phyloP scores from a whole-genome alignment of 768 basidiomycete genomes.

The Russula brevipes region DNA sequence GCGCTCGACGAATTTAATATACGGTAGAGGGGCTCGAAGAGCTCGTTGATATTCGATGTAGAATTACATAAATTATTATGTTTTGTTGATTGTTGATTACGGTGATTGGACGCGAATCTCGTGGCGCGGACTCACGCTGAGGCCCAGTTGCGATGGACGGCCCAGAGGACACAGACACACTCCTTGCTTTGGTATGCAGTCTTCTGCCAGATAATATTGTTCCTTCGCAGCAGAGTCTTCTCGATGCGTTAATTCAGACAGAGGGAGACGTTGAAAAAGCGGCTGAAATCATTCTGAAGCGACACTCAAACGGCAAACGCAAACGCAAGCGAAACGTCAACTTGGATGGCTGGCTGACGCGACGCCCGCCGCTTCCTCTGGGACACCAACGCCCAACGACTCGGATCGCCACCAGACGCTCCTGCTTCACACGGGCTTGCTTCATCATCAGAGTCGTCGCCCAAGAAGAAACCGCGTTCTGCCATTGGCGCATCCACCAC shows the following conservation, averaged over 20 bases:
- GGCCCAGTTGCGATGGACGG: not conserved
- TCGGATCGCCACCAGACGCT: not conserved
- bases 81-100: not conserved
- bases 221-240: conserved; percentile 17
- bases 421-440: not conserved
- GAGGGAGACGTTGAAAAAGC: conserved; percentile 22
- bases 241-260: conserved; percentile 22
- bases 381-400: not conserved
- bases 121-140: too few species aligned
- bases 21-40: conserved; percentile 22
- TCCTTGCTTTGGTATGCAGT: conserved; percentile 24
- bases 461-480: conserved; percentile 15
- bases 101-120: too few species aligned
- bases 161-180: conserved; percentile 23
- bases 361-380: conserved; percentile 25
- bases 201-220: conserved; percentile 18
- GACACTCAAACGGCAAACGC: conserved; percentile 36
- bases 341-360: conserved; percentile 53
- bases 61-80: not conserved
- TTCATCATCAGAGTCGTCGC: not conserved
- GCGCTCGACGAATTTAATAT: conserved; percentile 34
- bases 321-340: conserved; percentile 45
- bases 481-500: not conserved
- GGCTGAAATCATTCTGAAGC: conserved; percentile 9
- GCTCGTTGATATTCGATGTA: conserved; percentile 10